Evolutionary conservation across 1,139 yeast genomes (phyloP).

Genomic region (Scheffersomyces cryptocercus): DNA sequence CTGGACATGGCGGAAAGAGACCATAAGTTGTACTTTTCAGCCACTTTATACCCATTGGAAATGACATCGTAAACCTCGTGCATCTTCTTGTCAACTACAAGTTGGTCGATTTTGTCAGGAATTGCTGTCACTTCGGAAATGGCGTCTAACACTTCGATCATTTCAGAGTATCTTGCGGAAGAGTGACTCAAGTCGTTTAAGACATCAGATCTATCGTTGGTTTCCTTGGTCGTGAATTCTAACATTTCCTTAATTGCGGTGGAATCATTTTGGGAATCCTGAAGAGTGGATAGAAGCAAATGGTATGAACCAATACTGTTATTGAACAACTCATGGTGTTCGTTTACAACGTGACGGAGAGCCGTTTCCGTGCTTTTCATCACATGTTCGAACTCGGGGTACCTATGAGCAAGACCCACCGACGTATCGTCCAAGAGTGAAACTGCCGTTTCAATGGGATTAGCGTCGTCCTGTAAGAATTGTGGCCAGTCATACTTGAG

Average conservation of each 20-base stretch:
- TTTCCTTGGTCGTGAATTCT: conserved; percentile 51
- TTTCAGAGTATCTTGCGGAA: conserved; percentile 62
- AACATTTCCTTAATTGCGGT: conserved; percentile 38
- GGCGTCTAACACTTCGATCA: conserved; percentile 71
- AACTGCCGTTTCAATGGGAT: conserved; percentile 82
- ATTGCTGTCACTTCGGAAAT: conserved; percentile 61
- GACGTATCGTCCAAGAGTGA: conserved; percentile 82
- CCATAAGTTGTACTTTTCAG: conserved; percentile 64
- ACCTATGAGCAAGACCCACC: conserved; percentile 80
- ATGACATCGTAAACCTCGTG: conserved; percentile 67
- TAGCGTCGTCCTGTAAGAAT: conserved; percentile 40
- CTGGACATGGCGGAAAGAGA: conserved; percentile 60
- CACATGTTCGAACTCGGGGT: conserved; percentile 56
- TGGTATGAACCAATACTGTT: conserved; percentile 48
- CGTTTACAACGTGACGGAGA: conserved; percentile 71
- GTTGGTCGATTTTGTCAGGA: conserved; percentile 66
- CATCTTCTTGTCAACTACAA: conserved; percentile 67
- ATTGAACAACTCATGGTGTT: conserved; percentile 83
- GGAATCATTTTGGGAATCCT: conserved; percentile 55
- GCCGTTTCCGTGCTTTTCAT: conserved; percentile 57
- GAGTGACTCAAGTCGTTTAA: conserved; percentile 66
- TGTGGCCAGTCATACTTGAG: conserved; percentile 51
- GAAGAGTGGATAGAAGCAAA: conserved; percentile 51
- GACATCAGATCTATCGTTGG: conserved; percentile 55
- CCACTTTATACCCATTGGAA: conserved; percentile 53